Base-by-base conservation (phyloP, 1,284 basidiomycete species). In the Malassezia vespertilionis region DNA sequence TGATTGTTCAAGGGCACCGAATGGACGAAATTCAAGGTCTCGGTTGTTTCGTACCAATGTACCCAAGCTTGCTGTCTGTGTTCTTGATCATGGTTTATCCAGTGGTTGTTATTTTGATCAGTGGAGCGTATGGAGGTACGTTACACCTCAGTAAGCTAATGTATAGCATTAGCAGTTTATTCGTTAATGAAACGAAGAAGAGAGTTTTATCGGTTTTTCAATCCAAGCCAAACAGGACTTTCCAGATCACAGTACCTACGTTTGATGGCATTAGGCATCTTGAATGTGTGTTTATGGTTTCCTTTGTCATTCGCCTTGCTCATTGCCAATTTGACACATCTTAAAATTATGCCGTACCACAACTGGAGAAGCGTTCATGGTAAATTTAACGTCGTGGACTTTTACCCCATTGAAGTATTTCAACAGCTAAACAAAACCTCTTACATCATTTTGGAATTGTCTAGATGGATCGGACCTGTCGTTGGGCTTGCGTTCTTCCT, bases 1-100 rank as follows among this genome's bases (percentile, higher is more conserved):
- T 35, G 9, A 21, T 36, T 4, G 41, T 43, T 3, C 41, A 43
- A 43, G 41, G 33, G 5, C 41, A 35, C 20, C 12, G 41, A 2
- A 22, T 33, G 31, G 41, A 34, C 12, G 33, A 33, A 15, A 9
- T 43, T 8, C 31, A 35, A 24, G 41, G 35, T 11, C 35, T 43
- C 21, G 41, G 41, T 3, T 35, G 31, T 14, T 23, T 35, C 6
- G 15, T 24, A 15, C 22, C 41, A 20, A 24, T 30, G 12, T 35
- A 43, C 20, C 30, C 31, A 2, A 18, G 30, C 14, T 3, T 21
- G 14, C 10, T 21, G 2, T 6, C 23, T 8, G 12, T 43, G 8
- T 35, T 43, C n/a, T 22, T 43, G 1, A 20, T 33, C n/a, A 35
- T 28, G 32, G 4, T 34, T 2, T 33, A 5, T 12, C 41, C 41